Percentiles rank a stretch among this genome's conserved stretches.
Evolutionary conservation across 768 basidiomycete species (phyloP).

Genomic region (Amanita polypyramis): DNA sequence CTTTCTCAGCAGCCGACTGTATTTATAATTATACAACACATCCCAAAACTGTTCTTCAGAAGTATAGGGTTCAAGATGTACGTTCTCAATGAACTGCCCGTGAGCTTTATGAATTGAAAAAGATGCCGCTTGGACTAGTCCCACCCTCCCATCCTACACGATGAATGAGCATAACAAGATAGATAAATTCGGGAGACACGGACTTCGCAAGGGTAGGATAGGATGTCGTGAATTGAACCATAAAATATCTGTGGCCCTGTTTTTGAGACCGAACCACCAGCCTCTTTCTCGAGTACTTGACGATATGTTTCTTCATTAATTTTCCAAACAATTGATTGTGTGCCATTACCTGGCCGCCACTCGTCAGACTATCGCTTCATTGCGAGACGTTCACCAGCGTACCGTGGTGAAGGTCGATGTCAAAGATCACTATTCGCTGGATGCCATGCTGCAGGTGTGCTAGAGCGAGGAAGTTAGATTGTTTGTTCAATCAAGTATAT

Average conservation of each 20-base stretch:
- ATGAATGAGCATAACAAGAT: neutral
- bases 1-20: conserved; percentile 48
- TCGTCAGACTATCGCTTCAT: neutral
- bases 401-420: conserved; percentile 92
- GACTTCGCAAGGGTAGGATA: conserved; percentile 90
- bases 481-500: neutral
- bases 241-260: conserved; percentile 66
- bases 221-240: conserved; percentile 87
- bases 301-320: conserved; percentile 84
- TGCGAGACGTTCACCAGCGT: conserved; percentile 7
- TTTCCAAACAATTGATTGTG: conserved; percentile 85
- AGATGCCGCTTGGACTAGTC: conserved; percentile 80
- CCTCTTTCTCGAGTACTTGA: conserved; percentile 48
- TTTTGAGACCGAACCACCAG: conserved; percentile 22
- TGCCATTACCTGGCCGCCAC: conserved; percentile 67
- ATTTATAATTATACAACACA: conserved; percentile 57
- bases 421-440: conserved; percentile 74
- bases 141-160: conserved; percentile 66
- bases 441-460: conserved; percentile 76
- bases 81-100: conserved; percentile 81
- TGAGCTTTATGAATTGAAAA: conserved; percentile 69
- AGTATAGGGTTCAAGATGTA: conserved; percentile 69
- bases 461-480: conserved; percentile 17
- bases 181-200: conserved; percentile 5
- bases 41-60: conserved; percentile 71